These are phyloP conservation scores for Coccinonectria pachysandricola DNA, from an alignment of 2,329 filamentous ascomycete genomes.

Conservation along the genomic window DNA sequence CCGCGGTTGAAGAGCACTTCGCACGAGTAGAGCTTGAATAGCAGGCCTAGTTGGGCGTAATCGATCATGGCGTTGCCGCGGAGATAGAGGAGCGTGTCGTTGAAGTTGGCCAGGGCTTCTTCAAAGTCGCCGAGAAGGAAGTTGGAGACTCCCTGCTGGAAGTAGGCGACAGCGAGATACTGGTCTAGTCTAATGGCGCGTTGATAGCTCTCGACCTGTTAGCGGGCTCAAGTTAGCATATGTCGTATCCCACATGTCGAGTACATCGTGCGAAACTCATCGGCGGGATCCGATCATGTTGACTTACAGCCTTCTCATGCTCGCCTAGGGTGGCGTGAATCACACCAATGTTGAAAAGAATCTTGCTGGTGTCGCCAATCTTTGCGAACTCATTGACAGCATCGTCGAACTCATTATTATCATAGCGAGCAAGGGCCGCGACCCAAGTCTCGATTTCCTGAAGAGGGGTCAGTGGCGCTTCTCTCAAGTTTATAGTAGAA, in stretches of 20 bases:
- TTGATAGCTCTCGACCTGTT: conserved; percentile 87
- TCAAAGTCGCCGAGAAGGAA: conserved; percentile 96
- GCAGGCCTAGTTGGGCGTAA: conserved; percentile 88
- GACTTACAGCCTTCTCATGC: conserved; percentile 83
- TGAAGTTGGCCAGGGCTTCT: conserved; percentile 95
- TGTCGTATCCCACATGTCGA: conserved; percentile 3
- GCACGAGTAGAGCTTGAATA: conserved; percentile 95
- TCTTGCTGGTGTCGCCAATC: conserved; percentile 94
- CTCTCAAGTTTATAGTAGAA: conserved; percentile 3
- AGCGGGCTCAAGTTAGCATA: conserved; percentile 5
- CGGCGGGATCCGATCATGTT: background rate
- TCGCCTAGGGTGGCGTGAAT: conserved; percentile 95
- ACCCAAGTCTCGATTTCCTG: conserved; percentile 99
- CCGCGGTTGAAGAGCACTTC: conserved; percentile 97
- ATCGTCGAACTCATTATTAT: conserved; percentile 95
- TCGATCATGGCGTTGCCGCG: conserved; percentile 96
- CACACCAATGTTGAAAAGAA: conserved; percentile 95
- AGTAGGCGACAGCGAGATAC: conserved; percentile 95
- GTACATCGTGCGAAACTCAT: too few species aligned
- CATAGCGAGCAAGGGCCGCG: conserved; percentile 78
- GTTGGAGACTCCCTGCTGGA: conserved; percentile 96
- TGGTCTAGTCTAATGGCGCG: conserved; percentile 82
- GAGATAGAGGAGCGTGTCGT: conserved; percentile 89
- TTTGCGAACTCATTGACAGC: conserved; percentile 72
- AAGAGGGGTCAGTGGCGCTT: conserved; percentile 10